phyloP scores from a whole-genome alignment of 2,329 filamentous ascomycete species.

The Pseudonectria foliicola region DNA sequence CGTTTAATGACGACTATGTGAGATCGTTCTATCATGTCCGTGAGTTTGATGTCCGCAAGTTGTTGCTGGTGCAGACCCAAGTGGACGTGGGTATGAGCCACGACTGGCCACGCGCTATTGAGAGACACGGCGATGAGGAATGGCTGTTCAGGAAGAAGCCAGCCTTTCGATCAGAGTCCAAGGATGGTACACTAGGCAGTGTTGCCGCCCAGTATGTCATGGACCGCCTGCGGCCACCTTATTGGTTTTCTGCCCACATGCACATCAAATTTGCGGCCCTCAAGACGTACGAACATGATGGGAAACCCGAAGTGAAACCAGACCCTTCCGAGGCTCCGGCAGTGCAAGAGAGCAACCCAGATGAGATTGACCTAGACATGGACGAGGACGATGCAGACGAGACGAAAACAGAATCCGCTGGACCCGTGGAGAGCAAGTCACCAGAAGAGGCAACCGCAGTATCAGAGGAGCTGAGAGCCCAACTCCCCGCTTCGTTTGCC shows the following conservation, averaged over 20 bases:
- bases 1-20: conserved; percentile 70
- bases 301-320: conserved; percentile 20
- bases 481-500: conserved; percentile 70
- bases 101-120: conserved; percentile 86
- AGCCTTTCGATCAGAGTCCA: conserved; percentile 68
- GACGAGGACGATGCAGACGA: conserved; percentile 38
- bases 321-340: conserved; percentile 5
- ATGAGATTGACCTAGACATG: conserved; percentile 65
- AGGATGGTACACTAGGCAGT: conserved; percentile 69
- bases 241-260: conserved; percentile 93
- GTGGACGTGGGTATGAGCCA: conserved; percentile 90
- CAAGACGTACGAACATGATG: conserved; percentile 45
- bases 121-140: conserved; percentile 65
- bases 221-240: conserved; percentile 69
- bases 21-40: conserved; percentile 83
- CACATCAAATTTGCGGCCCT: conserved; percentile 80
- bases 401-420: conserved; percentile 15
- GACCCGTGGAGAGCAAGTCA: background rate
- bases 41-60: conserved; percentile 83
- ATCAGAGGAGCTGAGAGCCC: conserved; percentile 58
- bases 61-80: conserved; percentile 77
- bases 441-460: conserved; percentile 31
- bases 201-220: conserved; percentile 73
- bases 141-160: conserved; percentile 67
- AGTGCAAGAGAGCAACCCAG: conserved; percentile 42